Evolutionary conservation across 2,329 filamentous ascomycete genomes (phyloP), one percentile per base, ranked within the genome.

Genomic region (Chalara sp.): DNA sequence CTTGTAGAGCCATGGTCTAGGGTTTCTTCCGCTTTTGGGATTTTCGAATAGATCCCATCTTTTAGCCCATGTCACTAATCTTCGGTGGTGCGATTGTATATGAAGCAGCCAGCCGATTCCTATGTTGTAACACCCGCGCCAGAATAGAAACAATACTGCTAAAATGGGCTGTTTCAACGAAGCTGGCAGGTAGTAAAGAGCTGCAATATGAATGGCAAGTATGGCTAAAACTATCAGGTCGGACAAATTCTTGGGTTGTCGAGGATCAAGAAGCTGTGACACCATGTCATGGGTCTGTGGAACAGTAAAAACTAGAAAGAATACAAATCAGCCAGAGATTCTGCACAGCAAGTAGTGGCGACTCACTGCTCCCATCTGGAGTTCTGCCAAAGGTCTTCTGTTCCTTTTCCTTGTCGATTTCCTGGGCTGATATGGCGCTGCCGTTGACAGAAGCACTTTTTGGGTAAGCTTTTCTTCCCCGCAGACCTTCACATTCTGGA

Each of bases 281-380:
- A 99, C 92, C 93, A 99, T 97, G 72, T 99, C 93, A 76, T 96
- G 90, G 51, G 93, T 99, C 56, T 89, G 85, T 45, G 93, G 93
- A 49, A 99, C 93, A 52, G 89, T 86, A 67, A 99, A 99, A 63
- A 96, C 93, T 97, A 64, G 45, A 44, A 42, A 6, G 21, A 3
- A 21, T 21, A 21, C 21, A 21, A 4, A 31, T 52, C 13, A 49
- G 50, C 50, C 32, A n/a, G 7, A n/a, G 29, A 7, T 21, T 21
- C 21, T 21, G 21, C 2, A 21, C 21, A 21, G 21, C 21, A 21
- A 21, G 21, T 21, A 21, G 39, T 39, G 3, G 41, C 40, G 12
- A 57, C 87, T 70, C 79, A 96, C 92, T 83, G 71, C 81, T 95
- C 63, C 92, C 92, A 71, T 91, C 87, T 32, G 89, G 89, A 11